Conservation (phyloP, 768 basidiomycete genomes). For the Psilocybe tampanensis region DNA sequence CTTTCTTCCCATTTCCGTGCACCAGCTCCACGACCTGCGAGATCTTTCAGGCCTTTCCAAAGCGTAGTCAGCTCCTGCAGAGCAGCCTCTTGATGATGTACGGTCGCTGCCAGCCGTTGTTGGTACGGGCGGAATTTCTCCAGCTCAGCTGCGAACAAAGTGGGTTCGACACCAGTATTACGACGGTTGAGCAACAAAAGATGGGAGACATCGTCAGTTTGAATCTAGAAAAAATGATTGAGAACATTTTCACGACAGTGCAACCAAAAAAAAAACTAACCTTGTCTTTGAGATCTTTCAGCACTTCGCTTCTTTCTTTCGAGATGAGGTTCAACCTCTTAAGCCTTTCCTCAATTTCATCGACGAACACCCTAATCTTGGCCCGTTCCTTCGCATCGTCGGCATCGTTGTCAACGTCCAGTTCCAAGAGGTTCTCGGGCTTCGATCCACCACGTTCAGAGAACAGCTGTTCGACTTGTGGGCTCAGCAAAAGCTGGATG, state of each 20-base stretch:
- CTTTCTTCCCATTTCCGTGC: constrained; percentile 82
- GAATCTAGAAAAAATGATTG: constrained; percentile 56
- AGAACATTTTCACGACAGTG: neutral
- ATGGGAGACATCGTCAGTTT: constrained; percentile 96
- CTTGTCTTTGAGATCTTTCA: constrained; percentile 97
- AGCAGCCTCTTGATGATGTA: constrained; percentile 73
- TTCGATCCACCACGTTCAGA: constrained; percentile 45
- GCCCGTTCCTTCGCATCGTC: constrained; percentile 69
- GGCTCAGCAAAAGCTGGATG: constrained; percentile 60
- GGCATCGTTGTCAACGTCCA: constrained; percentile 65
- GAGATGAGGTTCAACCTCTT: constrained; percentile 81
- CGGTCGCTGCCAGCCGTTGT: constrained; percentile 74
- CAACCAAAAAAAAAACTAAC: constrained; percentile 37
- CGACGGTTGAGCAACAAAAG: constrained; percentile 89
- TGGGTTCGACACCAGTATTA: constrained; percentile 78
- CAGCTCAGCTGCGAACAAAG: constrained; percentile 89
- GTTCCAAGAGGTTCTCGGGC: constrained; percentile 53
- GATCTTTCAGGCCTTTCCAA: constrained; percentile 74
- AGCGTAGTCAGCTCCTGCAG: constrained; percentile 75
- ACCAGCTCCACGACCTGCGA: constrained; percentile 74
- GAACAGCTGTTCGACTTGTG: constrained; percentile 66
- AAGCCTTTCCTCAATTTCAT: constrained; percentile 78
- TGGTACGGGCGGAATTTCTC: constrained; percentile 97
- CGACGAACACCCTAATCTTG: constrained; percentile 66
- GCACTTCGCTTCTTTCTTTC: constrained; percentile 80